Percentiles rank a stretch among this genome's conserved stretches.
Conservation (phyloP, 306 rosid genomes). For the Rubus parviflorus region DNA sequence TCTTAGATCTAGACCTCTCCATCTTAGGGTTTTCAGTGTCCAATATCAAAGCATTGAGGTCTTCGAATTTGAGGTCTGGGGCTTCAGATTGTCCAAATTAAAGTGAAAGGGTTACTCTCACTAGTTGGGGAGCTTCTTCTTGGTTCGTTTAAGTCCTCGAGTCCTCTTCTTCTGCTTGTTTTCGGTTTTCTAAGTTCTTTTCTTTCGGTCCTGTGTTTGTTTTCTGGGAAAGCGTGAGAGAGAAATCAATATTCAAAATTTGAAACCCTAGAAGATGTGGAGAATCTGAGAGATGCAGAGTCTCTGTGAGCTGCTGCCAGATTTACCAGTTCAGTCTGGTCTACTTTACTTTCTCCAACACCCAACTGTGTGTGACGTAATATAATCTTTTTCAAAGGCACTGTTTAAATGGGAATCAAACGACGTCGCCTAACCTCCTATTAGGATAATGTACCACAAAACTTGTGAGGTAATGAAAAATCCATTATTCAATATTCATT, state of each 20-base stretch:
- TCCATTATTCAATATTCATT: no score
- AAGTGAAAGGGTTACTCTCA: no score
- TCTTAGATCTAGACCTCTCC: slow-evolving; percentile 99
- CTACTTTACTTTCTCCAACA: slow-evolving; percentile 12
- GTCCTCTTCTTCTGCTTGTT: no score
- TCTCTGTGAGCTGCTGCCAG: neutral
- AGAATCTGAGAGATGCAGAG: slow-evolving; percentile 19
- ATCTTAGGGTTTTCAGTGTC: slow-evolving; percentile 32
- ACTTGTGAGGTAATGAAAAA: no score
- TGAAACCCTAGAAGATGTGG: slow-evolving; percentile 43
- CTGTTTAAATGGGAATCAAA: neutral
- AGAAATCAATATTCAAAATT: neutral
- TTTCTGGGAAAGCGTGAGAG: no score
- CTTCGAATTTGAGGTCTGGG: no score
- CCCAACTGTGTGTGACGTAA: neutral
- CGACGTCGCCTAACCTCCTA: neutral
- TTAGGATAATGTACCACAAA: no score
- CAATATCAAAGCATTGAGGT: neutral
- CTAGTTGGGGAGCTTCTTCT: no score
- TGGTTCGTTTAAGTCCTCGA: no score
- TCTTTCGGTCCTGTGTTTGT: no score
- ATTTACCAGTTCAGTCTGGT: slow-evolving; percentile 9
- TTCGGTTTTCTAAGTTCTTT: no score
- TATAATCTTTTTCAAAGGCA: neutral
- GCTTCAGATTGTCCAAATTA: no score